A percentile compares a stretch with the other conserved stretches of the same genome.
Conservation (phyloP, 2,329 filamentous ascomycete genomes). For the Cercospora citrullina region DNA sequence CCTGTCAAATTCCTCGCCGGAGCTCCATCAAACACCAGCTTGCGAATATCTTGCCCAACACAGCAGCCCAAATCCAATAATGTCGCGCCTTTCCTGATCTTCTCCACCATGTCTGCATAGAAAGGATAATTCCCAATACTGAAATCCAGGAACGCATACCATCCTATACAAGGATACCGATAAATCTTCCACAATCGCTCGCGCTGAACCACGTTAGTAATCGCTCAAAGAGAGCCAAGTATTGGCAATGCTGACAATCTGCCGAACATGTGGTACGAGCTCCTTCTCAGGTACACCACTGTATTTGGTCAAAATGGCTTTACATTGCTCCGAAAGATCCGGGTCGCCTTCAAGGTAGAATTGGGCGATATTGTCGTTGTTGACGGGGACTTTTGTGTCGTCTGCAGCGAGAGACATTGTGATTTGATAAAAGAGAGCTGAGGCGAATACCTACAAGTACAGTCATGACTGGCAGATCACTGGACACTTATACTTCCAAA, state of each 20-base stretch:
- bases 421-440: neutral
- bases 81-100: constrained; percentile 35
- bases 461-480: neutral
- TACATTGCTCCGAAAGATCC: constrained; percentile 1
- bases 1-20: neutral
- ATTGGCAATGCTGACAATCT: neutral
- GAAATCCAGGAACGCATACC: constrained; percentile 25
- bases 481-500: neutral
- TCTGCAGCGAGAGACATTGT: neutral
- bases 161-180: constrained; percentile 23
- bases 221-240: neutral
- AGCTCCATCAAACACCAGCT: constrained; percentile 41
- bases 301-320: constrained; percentile 7
- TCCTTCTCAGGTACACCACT: constrained; percentile 2
- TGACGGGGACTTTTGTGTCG: neutral
- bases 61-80: constrained; percentile 46
- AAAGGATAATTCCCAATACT: constrained; percentile 24
- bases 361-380: neutral
- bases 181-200: constrained; percentile 18
- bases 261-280: constrained; percentile 3
- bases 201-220: constrained; percentile 12
- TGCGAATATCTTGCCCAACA: constrained; percentile 44
- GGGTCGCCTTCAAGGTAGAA: constrained; percentile 19
- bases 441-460: neutral
- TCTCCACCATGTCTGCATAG: constrained; percentile 34